Evolutionary conservation across 768 basidiomycete genomes (phyloP).

Genomic region (Lentinus tigrinus): DNA sequence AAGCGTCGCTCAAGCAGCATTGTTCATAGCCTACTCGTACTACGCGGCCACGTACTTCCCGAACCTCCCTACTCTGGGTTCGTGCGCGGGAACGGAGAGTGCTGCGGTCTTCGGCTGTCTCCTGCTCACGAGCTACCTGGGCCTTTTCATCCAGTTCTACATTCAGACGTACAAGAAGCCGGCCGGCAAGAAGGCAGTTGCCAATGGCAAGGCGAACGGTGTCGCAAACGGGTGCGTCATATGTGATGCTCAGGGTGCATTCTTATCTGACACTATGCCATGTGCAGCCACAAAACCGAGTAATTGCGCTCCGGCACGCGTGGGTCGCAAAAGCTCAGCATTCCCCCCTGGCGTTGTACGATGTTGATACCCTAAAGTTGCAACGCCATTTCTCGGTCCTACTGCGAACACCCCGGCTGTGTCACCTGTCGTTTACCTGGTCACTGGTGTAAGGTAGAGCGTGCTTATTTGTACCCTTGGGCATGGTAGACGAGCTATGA

Average conservation of each 20-base stretch:
- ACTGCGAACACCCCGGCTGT: conserved; percentile 2
- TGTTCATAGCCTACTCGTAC: conserved; percentile 69
- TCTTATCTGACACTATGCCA: neutral
- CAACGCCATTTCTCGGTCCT: neutral
- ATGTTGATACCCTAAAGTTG: conserved; percentile 22
- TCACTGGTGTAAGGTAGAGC: conserved; percentile 14
- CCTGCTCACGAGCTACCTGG: conserved; percentile 86
- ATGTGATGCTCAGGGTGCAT: neutral
- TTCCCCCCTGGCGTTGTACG: conserved; percentile 3
- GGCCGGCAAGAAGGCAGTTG: conserved; percentile 31
- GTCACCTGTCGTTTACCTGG: conserved; percentile 10
- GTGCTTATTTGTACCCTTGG: conserved; percentile 19
- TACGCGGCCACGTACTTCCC: conserved; percentile 62
- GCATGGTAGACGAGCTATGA: neutral
- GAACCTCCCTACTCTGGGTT: conserved; percentile 65
- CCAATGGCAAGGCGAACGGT: conserved; percentile 52
- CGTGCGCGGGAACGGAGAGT: conserved; percentile 86
- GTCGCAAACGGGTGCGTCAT: conserved; percentile 36
- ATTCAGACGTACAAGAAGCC: conserved; percentile 81
- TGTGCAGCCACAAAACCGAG: conserved; percentile 34
- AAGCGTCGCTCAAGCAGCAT: neutral
- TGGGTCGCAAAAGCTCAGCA: conserved; percentile 1
- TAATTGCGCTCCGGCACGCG: conserved; percentile 20
- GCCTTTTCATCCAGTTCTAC: conserved; percentile 96
- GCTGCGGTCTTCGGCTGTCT: conserved; percentile 89